Conservation (phyloP, 495 filamentous ascomycete species). For the Aspergillus coremiiformis region DNA sequence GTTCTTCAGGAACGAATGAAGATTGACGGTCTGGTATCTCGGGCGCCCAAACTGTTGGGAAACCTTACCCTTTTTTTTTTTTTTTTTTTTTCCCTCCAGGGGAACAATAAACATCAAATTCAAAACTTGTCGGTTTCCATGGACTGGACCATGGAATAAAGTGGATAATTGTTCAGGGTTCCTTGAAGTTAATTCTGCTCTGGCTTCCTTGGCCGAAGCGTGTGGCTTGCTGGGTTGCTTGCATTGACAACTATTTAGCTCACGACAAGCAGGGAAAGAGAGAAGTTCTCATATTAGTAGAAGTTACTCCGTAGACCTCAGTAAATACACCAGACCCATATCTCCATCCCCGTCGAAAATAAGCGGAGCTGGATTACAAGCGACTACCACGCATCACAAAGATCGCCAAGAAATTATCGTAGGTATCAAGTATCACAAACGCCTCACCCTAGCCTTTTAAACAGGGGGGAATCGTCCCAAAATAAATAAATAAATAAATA, state of each 20-base stretch:
- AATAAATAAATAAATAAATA: too few species aligned
- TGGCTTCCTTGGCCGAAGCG: background rate
- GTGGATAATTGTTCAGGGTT: background rate
- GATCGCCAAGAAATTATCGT: constrained; percentile 9
- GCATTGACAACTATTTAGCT: too few species aligned
- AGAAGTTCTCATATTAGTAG: background rate
- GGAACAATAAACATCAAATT: background rate
- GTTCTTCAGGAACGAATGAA: too few species aligned
- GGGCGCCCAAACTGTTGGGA: background rate
- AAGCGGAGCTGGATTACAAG: too few species aligned
- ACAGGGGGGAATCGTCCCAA: constrained; percentile 7
- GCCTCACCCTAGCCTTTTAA: constrained; percentile 28
- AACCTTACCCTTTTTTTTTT: background rate
- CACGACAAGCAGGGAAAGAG: too few species aligned
- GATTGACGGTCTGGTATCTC: too few species aligned
- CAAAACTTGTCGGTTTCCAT: background rate
- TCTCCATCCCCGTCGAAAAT: background rate
- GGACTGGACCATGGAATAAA: background rate
- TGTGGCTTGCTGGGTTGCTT: too few species aligned
- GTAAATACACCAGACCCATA: background rate
- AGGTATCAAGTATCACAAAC: constrained; percentile 21
- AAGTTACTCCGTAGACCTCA: too few species aligned
- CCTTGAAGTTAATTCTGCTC: background rate
- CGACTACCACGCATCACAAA: background rate
- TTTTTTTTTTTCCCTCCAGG: too few species aligned